These are phyloP conservation scores for Aphanomyces euteiches DNA, from an alignment of 352 stramenopile species.

Conservation along the genomic window DNA sequence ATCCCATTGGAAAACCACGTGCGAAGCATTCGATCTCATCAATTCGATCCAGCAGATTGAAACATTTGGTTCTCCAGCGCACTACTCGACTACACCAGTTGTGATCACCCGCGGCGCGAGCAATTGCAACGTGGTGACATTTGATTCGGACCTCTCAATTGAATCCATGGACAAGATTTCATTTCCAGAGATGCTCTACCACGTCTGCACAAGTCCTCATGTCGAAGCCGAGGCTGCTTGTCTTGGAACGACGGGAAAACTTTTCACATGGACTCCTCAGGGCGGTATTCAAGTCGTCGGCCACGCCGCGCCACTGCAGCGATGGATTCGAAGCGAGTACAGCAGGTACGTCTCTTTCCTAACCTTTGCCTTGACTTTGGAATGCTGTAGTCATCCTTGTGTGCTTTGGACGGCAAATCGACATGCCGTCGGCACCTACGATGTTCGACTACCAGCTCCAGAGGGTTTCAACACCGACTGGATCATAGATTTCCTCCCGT, in stretches of 20 bases:
- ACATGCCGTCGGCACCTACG: slow-evolving; percentile 42
- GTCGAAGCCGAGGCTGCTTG: slow-evolving; percentile 54
- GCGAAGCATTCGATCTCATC: neutral
- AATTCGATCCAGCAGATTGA: slow-evolving; percentile 17
- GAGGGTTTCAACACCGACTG: slow-evolving; percentile 31
- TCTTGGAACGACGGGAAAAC: slow-evolving; percentile 43
- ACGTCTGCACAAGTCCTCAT: slow-evolving; percentile 64
- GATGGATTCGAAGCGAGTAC: slow-evolving; percentile 63
- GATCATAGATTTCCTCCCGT: slow-evolving; percentile 51
- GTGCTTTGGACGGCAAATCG: slow-evolving; percentile 62
- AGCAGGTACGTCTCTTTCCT: slow-evolving; percentile 42
- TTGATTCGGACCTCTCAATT: neutral
- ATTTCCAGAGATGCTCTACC: slow-evolving; percentile 54
- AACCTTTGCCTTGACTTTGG: neutral
- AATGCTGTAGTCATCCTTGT: slow-evolving; percentile 50
- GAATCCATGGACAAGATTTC: slow-evolving; percentile 38
- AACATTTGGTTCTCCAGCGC: neutral
- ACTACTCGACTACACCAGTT: neutral
- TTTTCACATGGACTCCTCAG: slow-evolving; percentile 53
- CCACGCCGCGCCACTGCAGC: slow-evolving; percentile 34
- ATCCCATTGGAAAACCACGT: neutral
- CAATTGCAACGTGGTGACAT: neutral
- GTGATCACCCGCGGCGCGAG: slow-evolving; percentile 3
- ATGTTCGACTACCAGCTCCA: slow-evolving; percentile 45
- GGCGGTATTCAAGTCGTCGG: slow-evolving; percentile 42